Base-by-base conservation (phyloP, 805 yeast genomes). In the Saturnispora quitensis region DNA sequence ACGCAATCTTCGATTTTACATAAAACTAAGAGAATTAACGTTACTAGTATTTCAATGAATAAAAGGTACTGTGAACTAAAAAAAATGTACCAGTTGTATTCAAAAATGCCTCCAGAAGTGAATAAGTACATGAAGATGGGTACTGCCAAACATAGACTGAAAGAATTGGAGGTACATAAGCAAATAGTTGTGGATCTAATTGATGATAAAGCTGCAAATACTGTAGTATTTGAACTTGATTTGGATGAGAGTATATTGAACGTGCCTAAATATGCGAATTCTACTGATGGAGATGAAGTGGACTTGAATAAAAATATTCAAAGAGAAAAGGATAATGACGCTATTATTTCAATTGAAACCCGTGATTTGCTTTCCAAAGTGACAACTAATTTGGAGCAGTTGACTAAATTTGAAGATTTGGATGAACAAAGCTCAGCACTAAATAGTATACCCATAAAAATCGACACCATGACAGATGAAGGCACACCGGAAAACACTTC, bases 11-110 rank as follows among this genome's bases (percentile, higher is more conserved):
- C 50, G 5, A 24, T 28, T 22, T 35, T 35, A 3, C 10, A 1
- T 12, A 42, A 47, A 13, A 38, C 51, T 8, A 31, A 47, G 5
- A 60, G 85, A 40, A 61, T 81, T 15, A 75, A 81, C 1, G 89
- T 84, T 4, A 82, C 90, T 0, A 75, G 73, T 50, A 62, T 86
- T 8, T 64, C 82, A 10, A 77, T 84, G 0, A 43, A 43, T 17
- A 71, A 75, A 33, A 65, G 73, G 15, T 85, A 89, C 86, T 86
- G 93, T 68, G 91, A 86, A 63, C 65, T 85, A 45, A 67, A 80
- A 40, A 72, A 68, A 18, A 72, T 75, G 53, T 85, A 79, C 60
- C 71, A 73, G 24, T 60, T 80, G 0, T 84, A 76, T 57, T 67
- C 73, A 20, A 67, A 73, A 5, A 51, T 46, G 12, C 27, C 47